phyloP scores from a whole-genome alignment of 2,329 filamentous ascomycete genomes.

The Amphichorda felina region DNA sequence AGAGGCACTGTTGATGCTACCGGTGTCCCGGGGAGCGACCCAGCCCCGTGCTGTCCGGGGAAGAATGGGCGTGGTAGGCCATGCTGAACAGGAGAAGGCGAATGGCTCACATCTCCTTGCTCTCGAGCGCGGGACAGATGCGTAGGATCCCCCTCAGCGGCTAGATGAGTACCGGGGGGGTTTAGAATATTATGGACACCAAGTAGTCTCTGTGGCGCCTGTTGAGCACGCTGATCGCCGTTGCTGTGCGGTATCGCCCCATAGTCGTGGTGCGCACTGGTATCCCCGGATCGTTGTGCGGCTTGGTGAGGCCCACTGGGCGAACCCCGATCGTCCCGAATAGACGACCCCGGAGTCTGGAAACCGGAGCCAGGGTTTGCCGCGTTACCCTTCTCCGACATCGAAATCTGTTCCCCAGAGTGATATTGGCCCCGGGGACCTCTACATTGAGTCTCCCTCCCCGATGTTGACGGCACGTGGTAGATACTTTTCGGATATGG shows the following conservation, averaged over 20 bases:
- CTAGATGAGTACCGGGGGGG: conserved; percentile 16
- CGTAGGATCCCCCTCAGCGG: neutral
- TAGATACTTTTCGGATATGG: neutral
- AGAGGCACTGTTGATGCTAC: too few species aligned
- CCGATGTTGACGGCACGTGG: neutral
- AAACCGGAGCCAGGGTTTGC: conserved; percentile 42
- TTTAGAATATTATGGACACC: conserved; percentile 27
- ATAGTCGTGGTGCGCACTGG: conserved; percentile 7
- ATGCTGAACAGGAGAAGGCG: too few species aligned
- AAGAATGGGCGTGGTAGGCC: too few species aligned
- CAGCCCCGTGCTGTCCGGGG: too few species aligned
- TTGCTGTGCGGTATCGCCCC: conserved; percentile 10
- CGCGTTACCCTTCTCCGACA: conserved; percentile 50
- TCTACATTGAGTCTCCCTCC: conserved; percentile 43
- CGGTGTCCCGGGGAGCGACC: too few species aligned
- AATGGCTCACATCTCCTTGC: neutral
- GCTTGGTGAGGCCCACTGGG: neutral
- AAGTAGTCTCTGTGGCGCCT: conserved; percentile 13
- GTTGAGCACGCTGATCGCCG: conserved; percentile 11
- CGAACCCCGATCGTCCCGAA: conserved; percentile 6
- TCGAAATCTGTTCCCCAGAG: conserved; percentile 48
- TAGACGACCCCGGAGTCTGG: conserved; percentile 28
- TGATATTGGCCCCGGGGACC: conserved; percentile 35
- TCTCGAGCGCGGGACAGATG: neutral
- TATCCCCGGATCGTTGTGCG: conserved; percentile 4